These are phyloP conservation scores for Triticum timopheevii DNA, from an alignment of 176 grass and related monocot species.

Conservation along the genomic window DNA sequence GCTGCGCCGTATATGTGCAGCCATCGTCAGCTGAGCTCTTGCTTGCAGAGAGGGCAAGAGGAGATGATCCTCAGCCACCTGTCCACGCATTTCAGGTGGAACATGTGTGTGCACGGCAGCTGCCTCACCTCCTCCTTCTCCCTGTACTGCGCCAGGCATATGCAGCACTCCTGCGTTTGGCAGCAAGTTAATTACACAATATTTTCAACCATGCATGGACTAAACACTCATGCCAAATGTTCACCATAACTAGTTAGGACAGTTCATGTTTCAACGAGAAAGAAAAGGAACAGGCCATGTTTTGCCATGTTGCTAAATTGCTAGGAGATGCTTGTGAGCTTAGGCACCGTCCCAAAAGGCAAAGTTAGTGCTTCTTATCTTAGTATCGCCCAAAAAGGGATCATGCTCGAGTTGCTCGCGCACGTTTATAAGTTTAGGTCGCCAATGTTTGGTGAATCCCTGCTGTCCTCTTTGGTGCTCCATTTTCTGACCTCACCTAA, in stretches of 20 bases:
- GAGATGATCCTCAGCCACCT: slow-evolving; percentile 98
- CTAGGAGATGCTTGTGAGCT: not conserved
- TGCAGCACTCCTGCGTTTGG: slow-evolving; percentile 80
- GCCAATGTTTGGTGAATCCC: slow-evolving; percentile 27
- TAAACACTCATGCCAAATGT: not conserved
- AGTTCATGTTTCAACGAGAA: not conserved
- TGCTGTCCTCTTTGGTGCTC: not conserved
- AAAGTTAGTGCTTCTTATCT: slow-evolving; percentile 33
- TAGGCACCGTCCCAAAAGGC: slow-evolving; percentile 20
- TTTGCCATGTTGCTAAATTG: not conserved
- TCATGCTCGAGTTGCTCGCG: not conserved
- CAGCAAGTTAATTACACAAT: not conserved
- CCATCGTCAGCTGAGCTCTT: slow-evolving; percentile 69
- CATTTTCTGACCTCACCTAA: not conserved
- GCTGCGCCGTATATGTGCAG: not conserved
- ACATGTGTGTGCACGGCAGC: slow-evolving; percentile 85
- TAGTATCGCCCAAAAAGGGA: slow-evolving; percentile 24
- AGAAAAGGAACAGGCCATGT: not conserved
- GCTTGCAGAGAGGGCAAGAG: slow-evolving; percentile 96
- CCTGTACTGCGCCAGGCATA: slow-evolving; percentile 81
- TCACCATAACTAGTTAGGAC: not conserved
- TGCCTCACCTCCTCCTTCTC: slow-evolving; percentile 90
- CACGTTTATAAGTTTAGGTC: slow-evolving; percentile 33
- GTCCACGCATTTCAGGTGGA: slow-evolving; percentile 90
- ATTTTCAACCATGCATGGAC: not conserved